These are phyloP conservation scores for Aspergillus sclerotiicarbonarius DNA, from an alignment of 495 filamentous ascomycete species.

Conservation along the genomic window DNA sequence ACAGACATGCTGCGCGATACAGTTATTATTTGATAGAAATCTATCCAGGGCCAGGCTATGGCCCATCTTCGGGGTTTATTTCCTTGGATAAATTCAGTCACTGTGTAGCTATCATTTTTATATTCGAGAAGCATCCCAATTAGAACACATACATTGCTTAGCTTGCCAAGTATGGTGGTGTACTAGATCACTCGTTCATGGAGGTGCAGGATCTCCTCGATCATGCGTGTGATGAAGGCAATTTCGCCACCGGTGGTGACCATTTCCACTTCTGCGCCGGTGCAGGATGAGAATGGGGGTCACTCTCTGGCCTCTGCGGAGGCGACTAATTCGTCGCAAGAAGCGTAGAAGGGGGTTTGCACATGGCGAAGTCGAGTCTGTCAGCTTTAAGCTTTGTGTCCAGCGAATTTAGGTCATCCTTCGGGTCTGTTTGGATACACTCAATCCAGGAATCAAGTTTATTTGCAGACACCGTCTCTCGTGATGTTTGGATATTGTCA, in stretches of 20 bases:
- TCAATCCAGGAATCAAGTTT: conserved; percentile 61
- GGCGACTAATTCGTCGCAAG: conserved; percentile 61
- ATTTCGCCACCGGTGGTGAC: conserved; percentile 82
- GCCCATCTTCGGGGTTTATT: conserved; percentile 82
- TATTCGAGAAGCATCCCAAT: conserved; percentile 58
- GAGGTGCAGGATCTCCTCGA: conserved; percentile 67
- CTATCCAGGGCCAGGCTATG: conserved; percentile 85
- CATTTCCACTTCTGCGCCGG: conserved; percentile 82
- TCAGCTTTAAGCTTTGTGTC: conserved; percentile 45
- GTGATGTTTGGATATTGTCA: conserved; percentile 63
- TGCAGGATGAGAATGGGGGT: conserved; percentile 74
- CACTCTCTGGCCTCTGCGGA: conserved; percentile 63
- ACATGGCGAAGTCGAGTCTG: conserved; percentile 86
- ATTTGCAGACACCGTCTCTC: conserved; percentile 63
- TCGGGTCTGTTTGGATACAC: conserved; percentile 51
- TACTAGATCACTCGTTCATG: conserved; percentile 74
- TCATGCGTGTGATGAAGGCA: conserved; percentile 70
- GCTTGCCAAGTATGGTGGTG: conserved; percentile 86
- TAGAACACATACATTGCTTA: conserved; percentile 64
- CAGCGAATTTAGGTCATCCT: conserved; percentile 58
- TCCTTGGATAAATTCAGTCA: conserved; percentile 78
- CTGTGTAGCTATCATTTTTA: conserved; percentile 73
- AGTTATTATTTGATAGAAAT: too few species aligned
- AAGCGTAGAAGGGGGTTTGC: conserved; percentile 94
- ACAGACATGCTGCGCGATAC: too few species aligned